Base-by-base conservation (phyloP, 2,329 filamentous ascomycete genomes). In the Colletotrichum camelliae region DNA sequence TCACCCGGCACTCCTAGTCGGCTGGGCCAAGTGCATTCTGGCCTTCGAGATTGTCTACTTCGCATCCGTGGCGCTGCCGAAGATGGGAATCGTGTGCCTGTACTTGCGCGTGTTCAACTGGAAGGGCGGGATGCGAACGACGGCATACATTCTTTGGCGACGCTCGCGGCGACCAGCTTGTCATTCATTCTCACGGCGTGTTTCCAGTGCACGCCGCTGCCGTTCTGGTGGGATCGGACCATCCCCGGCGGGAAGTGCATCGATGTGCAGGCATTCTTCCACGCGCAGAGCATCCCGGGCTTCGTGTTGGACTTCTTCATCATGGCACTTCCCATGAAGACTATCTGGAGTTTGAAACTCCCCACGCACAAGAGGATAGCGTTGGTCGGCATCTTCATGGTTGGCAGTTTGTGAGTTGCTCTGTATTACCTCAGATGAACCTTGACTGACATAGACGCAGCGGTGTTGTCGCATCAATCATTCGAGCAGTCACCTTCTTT, bases 171-270 rank as follows among this genome's bases (percentile, higher is more conserved):
- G 9, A 81, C 79, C 2, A 77, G 77, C 39, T n/a, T 80, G 18
- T 75, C 78, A 15, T 77, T 82, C 43, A 69, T 71, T 61, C 27
- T 71, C 72, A 76, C 72, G 35, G 74, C 74, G 4, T 76, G 74
- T 4, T 84, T 88, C 66, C 85, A 88, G 70, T 88, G 87, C 75
- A 80, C 77, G 15, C 85, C 85, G 2, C 77, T 87, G 24, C 78
- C 79, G 10, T 81, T 80, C 62, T 81, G 81, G 72, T 87, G 85
- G 82, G 77, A 84, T 10, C 67, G 33, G 16, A 73, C 76, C 1
- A 31, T 81, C 4, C 77, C 77, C 0, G 77, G 77, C 12, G 81
- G 81, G 1, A 81, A 80, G 9, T 87, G 86, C 55, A 80, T 87
- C 52, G 77, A 83, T 13, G 71, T 79, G 16, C 79, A 80, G 43